Base-by-base conservation (phyloP, 805 yeast species). In the Candida tibetensis region DNA sequence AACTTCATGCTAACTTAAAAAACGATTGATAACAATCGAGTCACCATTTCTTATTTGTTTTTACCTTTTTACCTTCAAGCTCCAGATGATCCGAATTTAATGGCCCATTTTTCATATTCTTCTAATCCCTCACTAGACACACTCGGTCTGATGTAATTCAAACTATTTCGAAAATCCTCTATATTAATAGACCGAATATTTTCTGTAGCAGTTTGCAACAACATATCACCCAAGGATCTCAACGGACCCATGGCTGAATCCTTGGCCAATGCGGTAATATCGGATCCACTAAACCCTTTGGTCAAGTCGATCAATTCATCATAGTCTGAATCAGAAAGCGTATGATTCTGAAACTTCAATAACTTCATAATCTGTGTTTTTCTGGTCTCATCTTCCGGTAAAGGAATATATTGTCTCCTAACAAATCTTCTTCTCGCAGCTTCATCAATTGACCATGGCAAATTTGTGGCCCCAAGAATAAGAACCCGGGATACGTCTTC, bases 231-330 rank as follows among this genome's bases (percentile, higher is more conserved):
- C 17, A 91, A 65, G 28, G 88, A 83, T 46, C 99, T 72, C 26
- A 93, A 67, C 1, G 99, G 98, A 1, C 96, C 96, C 97, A 91
- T 90, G 1, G 99, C 97, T 2, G 96, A 95, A 58, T 91, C 97
- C 60, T 90, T 93, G 1, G 97, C 95, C 43, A 91, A 62, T 1
- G 96, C 90, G 0, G 97, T 89, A 30, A 91, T 75, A 62, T 91
- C 99, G 47, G 93, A 82, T 2, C 96, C 96, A n/a, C 95, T 85
- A 60, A 81, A 88, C 0, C 87, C 91, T 5, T 80, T 79, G 0
- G 98, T 89, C 49, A 85, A 57, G 8, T 68, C 66, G 13, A 85
- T 72, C 17, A 91, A 66, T 30, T 67, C 66, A 7, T 73, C 72
- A 44, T 79, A 75, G 45, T 90, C 96, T 2, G 57, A 71, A 0